Conservation (phyloP, 345 rosid species). For the Eucalyptus cloeziana region DNA sequence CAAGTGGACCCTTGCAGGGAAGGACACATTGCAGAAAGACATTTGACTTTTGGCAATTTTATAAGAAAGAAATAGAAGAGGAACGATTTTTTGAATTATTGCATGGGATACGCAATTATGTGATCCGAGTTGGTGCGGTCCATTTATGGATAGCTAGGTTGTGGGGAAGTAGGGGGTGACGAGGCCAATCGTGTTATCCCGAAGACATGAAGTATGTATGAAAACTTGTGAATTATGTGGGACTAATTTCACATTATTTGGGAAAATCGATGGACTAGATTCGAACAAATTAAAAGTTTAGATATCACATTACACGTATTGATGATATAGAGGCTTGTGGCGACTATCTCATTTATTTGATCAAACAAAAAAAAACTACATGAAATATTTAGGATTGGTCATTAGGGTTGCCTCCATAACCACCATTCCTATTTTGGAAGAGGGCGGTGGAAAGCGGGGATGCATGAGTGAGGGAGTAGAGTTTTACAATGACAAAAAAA, state of each 20-base stretch:
- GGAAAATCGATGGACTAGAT: fast-evolving
- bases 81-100: neutral
- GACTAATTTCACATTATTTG: neutral
- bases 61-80: neutral
- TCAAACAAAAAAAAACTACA: neutral
- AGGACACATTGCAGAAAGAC: neutral
- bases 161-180: neutral
- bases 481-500: no score
- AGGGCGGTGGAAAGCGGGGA: no score
- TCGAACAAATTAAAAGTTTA: fast-evolving
- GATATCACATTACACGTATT: fast-evolving
- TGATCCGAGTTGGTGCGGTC: neutral
- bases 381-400: neutral
- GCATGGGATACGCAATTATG: neutral
- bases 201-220: neutral
- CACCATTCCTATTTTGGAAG: no score
- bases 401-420: no score
- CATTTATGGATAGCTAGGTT: neutral
- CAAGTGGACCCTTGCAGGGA: neutral
- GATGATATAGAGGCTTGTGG: fast-evolving
- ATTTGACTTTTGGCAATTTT: neutral
- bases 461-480: no score
- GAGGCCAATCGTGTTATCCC: neutral
- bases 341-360: neutral
- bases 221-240: neutral